phyloP scores from a whole-genome alignment of 1,284 basidiomycete species.

The Neonothopanus nambi region DNA sequence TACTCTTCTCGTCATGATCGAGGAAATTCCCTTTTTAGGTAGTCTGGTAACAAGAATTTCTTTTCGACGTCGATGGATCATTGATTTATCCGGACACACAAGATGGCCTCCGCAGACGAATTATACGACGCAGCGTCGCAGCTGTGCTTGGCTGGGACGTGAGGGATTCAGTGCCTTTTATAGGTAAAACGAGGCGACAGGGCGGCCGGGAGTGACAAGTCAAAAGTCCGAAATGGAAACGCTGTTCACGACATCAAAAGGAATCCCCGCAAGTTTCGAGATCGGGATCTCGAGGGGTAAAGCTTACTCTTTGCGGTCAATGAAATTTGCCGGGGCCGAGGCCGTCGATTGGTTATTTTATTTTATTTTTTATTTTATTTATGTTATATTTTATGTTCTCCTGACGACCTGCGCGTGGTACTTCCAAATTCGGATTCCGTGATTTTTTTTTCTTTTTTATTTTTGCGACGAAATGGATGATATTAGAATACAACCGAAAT shows the following conservation, averaged over 20 bases:
- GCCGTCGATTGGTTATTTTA: constrained; percentile 2
- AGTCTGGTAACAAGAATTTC: too few relatives aligned
- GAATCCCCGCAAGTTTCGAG: not conserved
- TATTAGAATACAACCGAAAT: constrained; percentile 10
- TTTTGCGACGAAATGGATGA: constrained; percentile 8
- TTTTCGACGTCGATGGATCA: not conserved
- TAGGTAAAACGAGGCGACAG: not conserved
- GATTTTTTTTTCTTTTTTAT: constrained; percentile 7
- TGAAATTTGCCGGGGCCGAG: constrained; percentile 16
- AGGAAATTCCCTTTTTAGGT: constrained; percentile 3
- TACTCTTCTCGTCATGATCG: constrained; percentile 16
- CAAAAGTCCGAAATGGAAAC: constrained; percentile 6
- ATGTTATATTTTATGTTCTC: constrained; percentile 4
- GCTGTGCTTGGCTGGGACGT: not conserved
- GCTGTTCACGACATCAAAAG: constrained; percentile 6
- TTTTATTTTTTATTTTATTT: not conserved
- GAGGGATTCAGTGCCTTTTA: not conserved
- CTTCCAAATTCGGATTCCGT: constrained; percentile 9
- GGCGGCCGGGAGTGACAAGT: constrained; percentile 11
- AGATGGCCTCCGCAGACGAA: too few relatives aligned
- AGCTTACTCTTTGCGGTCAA: constrained; percentile 12
- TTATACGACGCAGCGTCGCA: too few relatives aligned
- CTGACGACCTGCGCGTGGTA: constrained; percentile 14
- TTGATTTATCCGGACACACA: too few relatives aligned
- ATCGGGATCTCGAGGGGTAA: constrained; percentile 14